Evolutionary conservation across 2,329 filamentous ascomycete genomes (phyloP).

Genomic region (Cordyceps farinosa): DNA sequence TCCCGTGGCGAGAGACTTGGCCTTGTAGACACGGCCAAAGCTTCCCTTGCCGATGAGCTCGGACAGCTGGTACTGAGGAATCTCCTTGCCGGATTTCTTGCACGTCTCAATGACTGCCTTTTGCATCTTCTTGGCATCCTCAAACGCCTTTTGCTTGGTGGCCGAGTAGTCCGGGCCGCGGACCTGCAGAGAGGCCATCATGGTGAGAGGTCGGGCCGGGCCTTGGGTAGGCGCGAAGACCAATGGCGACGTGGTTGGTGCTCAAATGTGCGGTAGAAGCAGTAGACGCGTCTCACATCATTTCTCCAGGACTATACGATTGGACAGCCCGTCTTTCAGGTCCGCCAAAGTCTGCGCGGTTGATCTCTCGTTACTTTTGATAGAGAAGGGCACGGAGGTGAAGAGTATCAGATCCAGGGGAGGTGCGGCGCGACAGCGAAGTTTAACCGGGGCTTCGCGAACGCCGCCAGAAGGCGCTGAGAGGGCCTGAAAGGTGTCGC

Average conservation of each 20-base stretch:
- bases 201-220: conserved; percentile 1
- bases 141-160: conserved; percentile 57
- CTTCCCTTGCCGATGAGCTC: conserved; percentile 74
- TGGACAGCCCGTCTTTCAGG: not conserved
- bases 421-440: conserved; percentile 11
- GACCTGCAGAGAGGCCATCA: conserved; percentile 42
- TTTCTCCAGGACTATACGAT: not conserved
- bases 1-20: conserved; percentile 41
- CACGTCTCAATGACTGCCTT: conserved; percentile 59
- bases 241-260: not conserved
- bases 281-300: conserved; percentile 2
- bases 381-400: not conserved
- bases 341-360: not conserved
- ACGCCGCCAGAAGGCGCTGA: not conserved
- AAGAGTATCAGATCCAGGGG: not conserved
- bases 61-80: conserved; percentile 63
- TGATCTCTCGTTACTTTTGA: not conserved
- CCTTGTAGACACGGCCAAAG: conserved; percentile 72
- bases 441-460: conserved; percentile 13
- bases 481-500: not conserved
- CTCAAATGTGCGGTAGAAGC: conserved; percentile 1
- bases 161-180: conserved; percentile 41
- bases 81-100: conserved; percentile 54
- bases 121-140: conserved; percentile 71
- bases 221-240: conserved; percentile 10